phyloP scores from a whole-genome alignment of 2,329 filamentous ascomycete genomes.

The Fusarium pininemorale region DNA sequence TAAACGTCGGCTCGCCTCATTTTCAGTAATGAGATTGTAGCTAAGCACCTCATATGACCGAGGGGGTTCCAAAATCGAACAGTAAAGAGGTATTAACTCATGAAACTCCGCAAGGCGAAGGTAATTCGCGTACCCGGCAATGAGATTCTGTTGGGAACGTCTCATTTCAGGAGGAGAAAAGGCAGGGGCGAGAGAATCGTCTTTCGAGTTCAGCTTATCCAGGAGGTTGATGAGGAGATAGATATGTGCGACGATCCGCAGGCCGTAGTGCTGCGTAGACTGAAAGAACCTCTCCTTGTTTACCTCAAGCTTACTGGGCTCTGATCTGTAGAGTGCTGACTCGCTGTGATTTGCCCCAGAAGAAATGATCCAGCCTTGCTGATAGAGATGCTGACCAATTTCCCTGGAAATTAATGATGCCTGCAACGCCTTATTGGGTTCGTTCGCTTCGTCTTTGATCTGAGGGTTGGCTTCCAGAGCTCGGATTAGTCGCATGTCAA shows the following conservation, averaged over 20 bases:
- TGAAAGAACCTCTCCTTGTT: conserved; percentile 60
- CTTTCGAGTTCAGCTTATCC: conserved; percentile 59
- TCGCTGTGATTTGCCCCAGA: conserved; percentile 36
- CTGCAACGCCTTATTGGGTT: conserved; percentile 79
- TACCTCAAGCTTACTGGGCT: conserved; percentile 45
- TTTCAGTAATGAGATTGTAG: conserved; percentile 78
- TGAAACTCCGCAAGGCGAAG: conserved; percentile 77
- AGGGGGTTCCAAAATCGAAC: conserved; percentile 74
- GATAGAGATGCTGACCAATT: conserved; percentile 64
- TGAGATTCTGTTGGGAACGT: conserved; percentile 74
- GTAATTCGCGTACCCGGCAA: conserved; percentile 84
- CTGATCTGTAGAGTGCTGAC: conserved; percentile 42
- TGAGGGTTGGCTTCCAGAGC: conserved; percentile 65
- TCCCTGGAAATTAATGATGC: conserved; percentile 76
- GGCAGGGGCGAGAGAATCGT: conserved; percentile 20
- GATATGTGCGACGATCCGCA: conserved; percentile 75
- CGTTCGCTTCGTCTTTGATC: conserved; percentile 66
- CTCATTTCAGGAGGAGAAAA: conserved; percentile 40
- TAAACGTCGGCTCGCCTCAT: conserved; percentile 70
- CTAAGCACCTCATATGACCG: conserved; percentile 77
- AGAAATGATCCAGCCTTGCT: conserved; percentile 61
- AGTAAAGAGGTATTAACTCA: conserved; percentile 87
- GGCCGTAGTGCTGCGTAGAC: conserved; percentile 67
- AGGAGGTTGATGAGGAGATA: conserved; percentile 74
- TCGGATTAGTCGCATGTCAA: conserved; percentile 68